Evolutionary conservation across 805 yeast species (phyloP), one percentile per base, ranked within the genome.

Genomic region (Osmozyma mogii): DNA sequence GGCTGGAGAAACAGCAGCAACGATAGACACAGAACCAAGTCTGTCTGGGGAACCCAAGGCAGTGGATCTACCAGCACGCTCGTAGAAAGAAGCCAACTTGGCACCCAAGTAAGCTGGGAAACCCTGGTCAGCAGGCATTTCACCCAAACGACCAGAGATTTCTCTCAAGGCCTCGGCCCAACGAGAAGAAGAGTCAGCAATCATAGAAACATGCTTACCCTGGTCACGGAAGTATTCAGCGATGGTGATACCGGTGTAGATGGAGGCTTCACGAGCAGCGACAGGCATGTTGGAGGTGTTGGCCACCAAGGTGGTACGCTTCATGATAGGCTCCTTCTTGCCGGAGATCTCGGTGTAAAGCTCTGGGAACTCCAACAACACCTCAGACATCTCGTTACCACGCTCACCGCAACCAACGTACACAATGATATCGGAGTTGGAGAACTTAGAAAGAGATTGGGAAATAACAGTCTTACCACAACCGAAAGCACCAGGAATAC

Each of bases 121-220:
- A 72, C 99, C 99, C 72, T 94, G 98, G 67, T 92, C 99, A 39
- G 99, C 99, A 57, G 99, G 99, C 99, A 92, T 92, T 72, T 92
- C 99, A 67, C 98, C 99, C 60, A 92, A 72, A 75, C 99, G 94
- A 75, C 99, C 99, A 30, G 97, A 88, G 59, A 92, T 82, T 75
- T 92, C 99, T 80, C 99, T 88, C 58, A 92, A 74, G 39, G 99
- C 99, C 71, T 92, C 99, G 25, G 99, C 99, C 99, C 99, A 92
- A 73, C 99, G 88, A 18, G 96, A 88, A 19, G 97, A 89, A 5
- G 98, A 92, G 62, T 92, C 99, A 37, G 99, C 99, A 81, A 92
- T 92, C 97, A 92, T 92, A 19, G 97, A 78, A 41, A 92, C 98
- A 56, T 92, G 72, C 72, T 92, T 92, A 69, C 99, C 99, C 70